Evolutionary conservation across 345 rosid species (phyloP).

Genomic region (Aurinia saxatilis): DNA sequence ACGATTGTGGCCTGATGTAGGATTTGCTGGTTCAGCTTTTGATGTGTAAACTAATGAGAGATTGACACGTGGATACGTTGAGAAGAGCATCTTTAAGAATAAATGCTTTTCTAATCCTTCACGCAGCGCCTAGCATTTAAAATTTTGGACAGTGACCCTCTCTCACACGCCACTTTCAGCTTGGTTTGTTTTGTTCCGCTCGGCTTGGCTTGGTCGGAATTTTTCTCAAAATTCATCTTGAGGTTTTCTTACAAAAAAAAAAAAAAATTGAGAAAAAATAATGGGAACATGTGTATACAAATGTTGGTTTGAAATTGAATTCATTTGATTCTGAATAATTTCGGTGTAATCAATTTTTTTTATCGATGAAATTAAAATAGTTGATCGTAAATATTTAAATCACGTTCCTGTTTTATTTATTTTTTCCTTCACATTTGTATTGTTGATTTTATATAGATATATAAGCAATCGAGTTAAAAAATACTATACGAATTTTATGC

Average conservation of each 20-base stretch:
- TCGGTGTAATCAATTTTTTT: too few relatives aligned
- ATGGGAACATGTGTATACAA: too few relatives aligned
- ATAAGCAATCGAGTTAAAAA: too few relatives aligned
- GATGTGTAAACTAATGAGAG: not conserved
- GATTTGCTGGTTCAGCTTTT: constrained; percentile 21
- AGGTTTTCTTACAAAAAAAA: not conserved
- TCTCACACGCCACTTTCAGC: constrained; percentile 12
- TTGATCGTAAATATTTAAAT: too few relatives aligned
- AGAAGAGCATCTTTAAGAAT: constrained; percentile 29
- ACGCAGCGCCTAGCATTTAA: constrained; percentile 28
- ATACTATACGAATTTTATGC: too few relatives aligned
- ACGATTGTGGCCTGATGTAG: not conserved
- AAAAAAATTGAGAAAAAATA: too few relatives aligned
- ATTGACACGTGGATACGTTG: constrained; percentile 18
- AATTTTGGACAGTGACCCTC: constrained; percentile 19
- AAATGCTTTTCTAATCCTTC: constrained; percentile 33
- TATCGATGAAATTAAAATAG: too few relatives aligned
- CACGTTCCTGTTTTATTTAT: too few relatives aligned
- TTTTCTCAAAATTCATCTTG: not conserved
- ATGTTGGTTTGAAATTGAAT: too few relatives aligned
- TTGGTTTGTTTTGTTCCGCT: not conserved
- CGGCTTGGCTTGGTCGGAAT: constrained; percentile 3
- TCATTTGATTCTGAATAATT: too few relatives aligned
- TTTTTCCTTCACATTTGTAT: too few relatives aligned
- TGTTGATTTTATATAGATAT: too few relatives aligned